A percentile compares a stretch with the other conserved stretches of the same genome.
These are phyloP conservation scores for Lyophyllum semitale DNA, from an alignment of 768 basidiomycete species.

Conservation along the genomic window DNA sequence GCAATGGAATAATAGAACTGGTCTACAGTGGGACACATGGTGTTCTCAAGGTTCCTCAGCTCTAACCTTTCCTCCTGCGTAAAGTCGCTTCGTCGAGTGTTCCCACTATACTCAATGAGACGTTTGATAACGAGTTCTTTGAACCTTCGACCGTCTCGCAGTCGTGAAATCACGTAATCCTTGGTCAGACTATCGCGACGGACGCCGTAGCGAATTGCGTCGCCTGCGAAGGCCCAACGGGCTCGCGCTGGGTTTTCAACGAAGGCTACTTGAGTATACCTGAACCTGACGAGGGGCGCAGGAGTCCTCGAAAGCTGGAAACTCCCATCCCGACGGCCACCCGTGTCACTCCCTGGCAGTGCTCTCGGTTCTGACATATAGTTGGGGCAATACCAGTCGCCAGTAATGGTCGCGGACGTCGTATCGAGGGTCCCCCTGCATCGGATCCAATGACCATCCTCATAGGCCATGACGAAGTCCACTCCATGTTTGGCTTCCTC, in stretches of 20 bases:
- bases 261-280: conserved; percentile 28
- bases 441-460: conserved; percentile 1
- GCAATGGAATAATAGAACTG: conserved; percentile 6
- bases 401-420: conserved; percentile 14
- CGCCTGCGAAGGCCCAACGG: conserved; percentile 36
- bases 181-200: background rate
- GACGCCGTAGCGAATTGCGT: conserved; percentile 24
- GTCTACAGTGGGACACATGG: background rate
- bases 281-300: conserved; percentile 30
- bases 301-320: conserved; percentile 29
- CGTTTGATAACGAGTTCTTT: background rate
- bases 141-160: conserved; percentile 4
- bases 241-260: conserved; percentile 30
- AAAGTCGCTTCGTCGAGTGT: background rate
- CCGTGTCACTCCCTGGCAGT: conserved; percentile 3
- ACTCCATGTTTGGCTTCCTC: background rate
- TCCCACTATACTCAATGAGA: background rate
- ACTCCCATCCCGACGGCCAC: conserved; percentile 13
- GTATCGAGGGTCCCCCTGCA: background rate
- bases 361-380: conserved; percentile 11
- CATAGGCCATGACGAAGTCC: background rate
- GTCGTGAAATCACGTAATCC: background rate
- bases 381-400: background rate
- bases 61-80: background rate
- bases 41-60: background rate